A percentile compares a stretch with the other conserved stretches of the same genome.
phyloP scores from a whole-genome alignment of 2,329 filamentous ascomycete species.

The Stagonosporopsis vannaccii region DNA sequence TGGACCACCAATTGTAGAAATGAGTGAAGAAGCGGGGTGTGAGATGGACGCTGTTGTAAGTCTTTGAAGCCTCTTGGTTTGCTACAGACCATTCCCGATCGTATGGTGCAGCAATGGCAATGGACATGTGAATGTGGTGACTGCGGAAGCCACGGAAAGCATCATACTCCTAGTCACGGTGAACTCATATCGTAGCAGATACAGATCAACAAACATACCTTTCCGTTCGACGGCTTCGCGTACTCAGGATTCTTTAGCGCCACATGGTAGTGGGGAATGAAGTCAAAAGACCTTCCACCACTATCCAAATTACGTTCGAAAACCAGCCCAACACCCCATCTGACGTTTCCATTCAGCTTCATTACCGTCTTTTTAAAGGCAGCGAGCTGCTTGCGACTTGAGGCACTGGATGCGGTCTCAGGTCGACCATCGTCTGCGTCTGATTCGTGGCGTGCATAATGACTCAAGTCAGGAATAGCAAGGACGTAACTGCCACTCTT shows the following conservation, averaged over 20 bases:
- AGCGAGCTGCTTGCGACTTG: conserved; percentile 74
- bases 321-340: conserved; percentile 88
- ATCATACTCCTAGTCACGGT: conserved; percentile 70
- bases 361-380: conserved; percentile 98
- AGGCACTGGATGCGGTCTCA: conserved; percentile 63
- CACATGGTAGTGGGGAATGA: conserved; percentile 91
- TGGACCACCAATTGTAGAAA: conserved; percentile 97
- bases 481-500: conserved; percentile 95
- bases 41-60: conserved; percentile 96
- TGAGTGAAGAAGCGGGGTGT: conserved; percentile 97
- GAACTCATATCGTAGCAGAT: conserved; percentile 2
- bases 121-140: conserved; percentile 93
- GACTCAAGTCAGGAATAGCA: conserved; percentile 91
- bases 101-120: conserved; percentile 86
- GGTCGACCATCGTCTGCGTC: conserved; percentile 59
- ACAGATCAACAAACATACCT: conserved; percentile 34
- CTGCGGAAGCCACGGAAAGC: conserved; percentile 97
- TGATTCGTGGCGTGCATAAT: conserved; percentile 75
- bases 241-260: conserved; percentile 81
- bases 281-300: conserved; percentile 80
- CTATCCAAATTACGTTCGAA: conserved; percentile 84
- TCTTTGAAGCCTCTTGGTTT: conserved; percentile 77
- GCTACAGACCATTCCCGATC: conserved; percentile 85
- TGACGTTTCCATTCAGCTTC: conserved; percentile 96
- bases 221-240: conserved; percentile 65